Base-by-base conservation (phyloP, 805 yeast genomes). In the Metschnikowia similis region DNA sequence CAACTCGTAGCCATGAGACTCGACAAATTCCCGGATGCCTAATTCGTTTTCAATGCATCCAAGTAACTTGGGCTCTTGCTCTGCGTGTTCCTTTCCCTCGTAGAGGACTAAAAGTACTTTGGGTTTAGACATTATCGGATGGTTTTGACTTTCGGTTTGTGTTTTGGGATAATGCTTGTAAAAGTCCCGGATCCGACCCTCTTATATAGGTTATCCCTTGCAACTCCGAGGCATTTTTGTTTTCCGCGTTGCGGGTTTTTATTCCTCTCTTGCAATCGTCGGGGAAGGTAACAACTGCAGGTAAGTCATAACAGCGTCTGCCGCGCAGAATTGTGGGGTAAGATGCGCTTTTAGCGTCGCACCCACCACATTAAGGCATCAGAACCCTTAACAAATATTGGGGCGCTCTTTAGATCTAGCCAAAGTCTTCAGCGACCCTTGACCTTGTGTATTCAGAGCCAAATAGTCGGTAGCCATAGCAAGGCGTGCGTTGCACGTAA, bases 21-120 rank as follows among this genome's bases (percentile, higher is more conserved):
- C 86, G 41, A 87, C 75, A 74, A 82, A 85, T 49, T 75, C 64
- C 47, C 83, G 75, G 56, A 87, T 73, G 8, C 94, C 94, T 44
- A 87, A 76, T 56, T 86, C 90, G 65, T 85, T 85, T 66, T 87
- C 91, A 54, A 82, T 76, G 55, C 85, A 76, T 27, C 94, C 95
- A 51, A 83, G 74, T 50, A 87, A 75, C 55, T 75, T 74, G 47
- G 82, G 72, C 60, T 83, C 85, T 56, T 84, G 80, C 38, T 63
- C 54, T 50, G 89, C 88, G 60, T 82, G 85, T 35, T 68, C 58
- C 42, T 79, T 79, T 50, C 84, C 87, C 54, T 70, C 67, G 73
- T 82, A 83, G 55, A 83, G 72, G 47, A 82, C 84, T 48, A 82
- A 68, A 54, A 83, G 74, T 50, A 83, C 76, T 50, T 69, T 70